Percentiles rank a stretch among this genome's conserved stretches.
Evolutionary conservation across 2,329 filamentous ascomycete species (phyloP).

Genomic region (Dactylella cylindrospora): DNA sequence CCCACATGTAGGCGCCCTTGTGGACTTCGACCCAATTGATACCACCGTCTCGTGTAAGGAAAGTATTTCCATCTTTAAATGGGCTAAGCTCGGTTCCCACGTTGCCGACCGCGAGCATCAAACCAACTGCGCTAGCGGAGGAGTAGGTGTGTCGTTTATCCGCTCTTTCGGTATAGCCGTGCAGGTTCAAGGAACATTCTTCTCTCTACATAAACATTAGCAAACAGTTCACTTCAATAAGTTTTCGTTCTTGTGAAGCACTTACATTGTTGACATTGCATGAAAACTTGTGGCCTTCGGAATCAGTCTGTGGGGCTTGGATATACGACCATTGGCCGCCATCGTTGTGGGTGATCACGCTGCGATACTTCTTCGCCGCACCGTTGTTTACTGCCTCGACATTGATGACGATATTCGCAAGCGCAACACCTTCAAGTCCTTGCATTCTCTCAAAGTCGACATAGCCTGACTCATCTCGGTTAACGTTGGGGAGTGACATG

Average conservation of each 20-base stretch:
- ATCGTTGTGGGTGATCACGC: slow-evolving; percentile 94
- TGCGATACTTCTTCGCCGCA: slow-evolving; percentile 76
- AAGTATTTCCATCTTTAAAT: slow-evolving; percentile 77
- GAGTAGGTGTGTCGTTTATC: slow-evolving; percentile 85
- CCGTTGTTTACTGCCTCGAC: slow-evolving; percentile 64
- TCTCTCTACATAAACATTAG: slow-evolving; percentile 54
- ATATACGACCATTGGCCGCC: slow-evolving; percentile 82
- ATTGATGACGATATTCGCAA: slow-evolving; percentile 85
- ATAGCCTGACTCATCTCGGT: slow-evolving; percentile 72
- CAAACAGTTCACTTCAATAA: neutral
- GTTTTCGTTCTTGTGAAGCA: neutral
- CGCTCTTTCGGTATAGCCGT: slow-evolving; percentile 87
- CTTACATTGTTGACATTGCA: slow-evolving; percentile 61
- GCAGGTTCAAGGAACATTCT: slow-evolving; percentile 80
- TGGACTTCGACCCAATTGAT: slow-evolving; percentile 81
- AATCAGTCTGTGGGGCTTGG: slow-evolving; percentile 69
- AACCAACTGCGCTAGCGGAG: slow-evolving; percentile 79
- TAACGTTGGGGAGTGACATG: slow-evolving; percentile 76
- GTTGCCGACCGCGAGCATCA: slow-evolving; percentile 91
- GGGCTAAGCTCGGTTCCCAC: slow-evolving; percentile 72
- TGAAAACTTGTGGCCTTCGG: slow-evolving; percentile 68
- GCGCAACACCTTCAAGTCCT: slow-evolving; percentile 81
- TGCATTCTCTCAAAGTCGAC: slow-evolving; percentile 97
- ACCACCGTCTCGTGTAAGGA: slow-evolving; percentile 88
- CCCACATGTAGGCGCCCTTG: slow-evolving; percentile 88